Evolutionary conservation across 805 yeast genomes (phyloP), one percentile per base, ranked within the genome.

Genomic region (Ogataea naganishii): DNA sequence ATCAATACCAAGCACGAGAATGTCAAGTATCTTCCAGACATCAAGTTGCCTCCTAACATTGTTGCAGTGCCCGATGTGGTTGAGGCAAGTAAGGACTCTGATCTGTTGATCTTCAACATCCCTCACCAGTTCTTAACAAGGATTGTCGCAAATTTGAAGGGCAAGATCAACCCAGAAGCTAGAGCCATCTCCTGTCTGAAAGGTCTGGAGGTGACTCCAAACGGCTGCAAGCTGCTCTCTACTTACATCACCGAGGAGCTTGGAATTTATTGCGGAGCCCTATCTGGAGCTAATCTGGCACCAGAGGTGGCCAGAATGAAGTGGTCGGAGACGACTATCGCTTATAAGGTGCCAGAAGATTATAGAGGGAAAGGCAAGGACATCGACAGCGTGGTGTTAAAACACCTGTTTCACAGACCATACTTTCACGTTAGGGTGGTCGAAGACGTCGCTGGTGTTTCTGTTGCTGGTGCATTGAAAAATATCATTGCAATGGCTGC

Each of bases 271-370:
- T 88, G 97, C 65, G 98, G 98, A 60, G 97, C 94, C 14, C 69
- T 92, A 32, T 81, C 95, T 1, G 98, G 98, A 39, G 98, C 98
- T 33, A 92, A 92, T 64, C 69, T 92, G 47, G 98, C 98, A 25
- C 85, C 94, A 27, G 98, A 92, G 60, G 95, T 92, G 37, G 98
- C 98, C 37, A 74, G 72, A 55, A 83, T 84, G 59, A 81, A 81
- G 60, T 92, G 95, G 94, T 86, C 96, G 13, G 98, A 92, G 63
- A 92, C 98, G 36, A 88, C 98, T 9, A 85, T 92, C 41, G 98
- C 96, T 14, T 92, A 84, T 64, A 75, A 71, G 34, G 49, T 66
- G 15, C 95, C 96, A 34, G 51, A 52, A 17, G 84, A 85, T 58
- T 79, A 65, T 63, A 60, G 66, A 39, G 80, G 80, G 31, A 61